Base-by-base conservation (phyloP, 2,329 filamentous ascomycete species). In the Aspergillus pseudoviridinutans region DNA sequence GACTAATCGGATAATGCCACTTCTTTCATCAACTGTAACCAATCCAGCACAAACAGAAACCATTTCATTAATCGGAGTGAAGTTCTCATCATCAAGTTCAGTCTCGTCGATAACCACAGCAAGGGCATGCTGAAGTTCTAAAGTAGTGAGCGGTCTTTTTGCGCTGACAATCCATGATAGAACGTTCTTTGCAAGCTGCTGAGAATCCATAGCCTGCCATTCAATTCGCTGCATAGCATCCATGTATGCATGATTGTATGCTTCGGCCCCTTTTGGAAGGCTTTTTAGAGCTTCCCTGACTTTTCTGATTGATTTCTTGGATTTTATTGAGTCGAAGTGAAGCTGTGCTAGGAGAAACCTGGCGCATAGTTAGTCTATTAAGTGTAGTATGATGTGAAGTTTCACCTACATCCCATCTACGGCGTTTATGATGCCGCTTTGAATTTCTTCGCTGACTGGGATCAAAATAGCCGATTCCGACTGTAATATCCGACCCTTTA, bases 51-150 rank as follows among this genome's bases (percentile, higher is more conserved):
- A 75, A 14, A 68, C 57, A 7, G 63, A 61, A 32, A 65, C 50
- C 2, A 71, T 60, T 4, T 61, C 58, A 12, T 61, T 53, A 4
- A 74, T 41, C 0, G 72, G 60, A 0, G 71, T 59, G 0, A 79
- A 22, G 22, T 76, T 74, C 0, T 77, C 70, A 49, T 69, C 24
- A 4, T 79, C 71, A 10, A 80, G 51, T 1, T 65, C 55, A 0
- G 51, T 0, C 2, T 63, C 46, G 0, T 60, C 69, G 1, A 53
- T 1, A 42, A 77, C 71, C 0, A 78, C 63, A 0, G 74, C 78
- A 14, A 83, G 68, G 0, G 78, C 79, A 58, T 80, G 70, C 51
- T 71, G 70, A 3, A 82, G 68, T 56, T 81, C 77, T 0, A 20
- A 0, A 1, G 55, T 65, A 1, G 58, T 70, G 0, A 82, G 58